phyloP scores from a whole-genome alignment of 805 yeast species.

The Sugiyamaella mastotermitis region DNA sequence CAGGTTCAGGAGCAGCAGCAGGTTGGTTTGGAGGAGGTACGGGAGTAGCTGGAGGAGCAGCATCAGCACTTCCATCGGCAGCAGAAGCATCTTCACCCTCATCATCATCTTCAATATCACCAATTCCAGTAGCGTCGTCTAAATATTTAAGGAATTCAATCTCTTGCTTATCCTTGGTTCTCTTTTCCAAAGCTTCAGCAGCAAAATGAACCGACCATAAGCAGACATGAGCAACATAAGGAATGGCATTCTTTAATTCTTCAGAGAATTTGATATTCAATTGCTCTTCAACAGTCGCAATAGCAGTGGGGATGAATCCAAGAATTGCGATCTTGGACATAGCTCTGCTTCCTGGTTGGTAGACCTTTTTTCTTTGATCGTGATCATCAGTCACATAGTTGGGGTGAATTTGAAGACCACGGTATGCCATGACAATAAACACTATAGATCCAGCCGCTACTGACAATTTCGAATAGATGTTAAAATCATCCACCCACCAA shows the following conservation, averaged over 20 bases:
- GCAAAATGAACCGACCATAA: slow-evolving; percentile 9
- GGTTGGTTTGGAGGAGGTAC: slow-evolving; percentile 5
- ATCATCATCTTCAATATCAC: slow-evolving; percentile 1
- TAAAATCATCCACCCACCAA: not conserved
- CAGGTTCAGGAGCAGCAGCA: not conserved
- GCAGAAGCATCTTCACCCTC: slow-evolving; percentile 1
- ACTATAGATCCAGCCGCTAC: not conserved
- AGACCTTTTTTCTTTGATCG: slow-evolving; percentile 4
- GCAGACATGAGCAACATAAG: slow-evolving; percentile 6
- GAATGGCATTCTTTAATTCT: slow-evolving; percentile 1
- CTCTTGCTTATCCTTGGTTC: slow-evolving; percentile 7
- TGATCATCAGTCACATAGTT: slow-evolving; percentile 6
- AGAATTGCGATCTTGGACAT: slow-evolving; percentile 9
- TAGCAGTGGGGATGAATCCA: slow-evolving; percentile 8
- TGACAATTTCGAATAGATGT: not conserved
- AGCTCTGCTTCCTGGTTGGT: slow-evolving; percentile 2
- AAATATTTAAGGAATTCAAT: slow-evolving; percentile 4
- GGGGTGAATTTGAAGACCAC: slow-evolving; percentile 5
- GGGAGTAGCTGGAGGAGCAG: slow-evolving; percentile 9
- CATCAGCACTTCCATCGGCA: not conserved
- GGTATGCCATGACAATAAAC: slow-evolving; percentile 4
- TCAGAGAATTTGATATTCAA: too few species aligned
- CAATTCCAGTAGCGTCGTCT: slow-evolving; percentile 5
- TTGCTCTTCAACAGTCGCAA: slow-evolving; percentile 3
- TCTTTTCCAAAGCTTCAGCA: slow-evolving; percentile 6